Percentiles rank a stretch among this genome's conserved stretches.
phyloP scores from a whole-genome alignment of 208 protist genomes.

The Phytomonas sp. region DNA sequence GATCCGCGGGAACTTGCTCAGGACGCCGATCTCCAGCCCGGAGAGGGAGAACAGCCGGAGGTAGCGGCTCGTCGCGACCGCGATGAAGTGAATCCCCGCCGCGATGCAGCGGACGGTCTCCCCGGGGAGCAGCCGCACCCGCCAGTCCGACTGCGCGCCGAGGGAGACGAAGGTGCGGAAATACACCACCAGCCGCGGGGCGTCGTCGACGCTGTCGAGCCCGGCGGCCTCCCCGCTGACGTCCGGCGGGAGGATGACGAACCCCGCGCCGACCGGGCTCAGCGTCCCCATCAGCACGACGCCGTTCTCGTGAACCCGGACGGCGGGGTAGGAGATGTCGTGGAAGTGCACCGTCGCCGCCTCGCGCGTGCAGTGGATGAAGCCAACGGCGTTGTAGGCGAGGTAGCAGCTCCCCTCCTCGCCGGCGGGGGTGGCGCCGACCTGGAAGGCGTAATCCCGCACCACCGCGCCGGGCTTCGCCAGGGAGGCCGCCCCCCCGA shows the following conservation, averaged over 20 bases:
- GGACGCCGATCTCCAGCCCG: slow-evolving; percentile 70
- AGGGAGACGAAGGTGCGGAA: slow-evolving; percentile 71
- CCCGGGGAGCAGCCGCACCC: slow-evolving; percentile 41
- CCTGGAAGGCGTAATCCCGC: slow-evolving; percentile 74
- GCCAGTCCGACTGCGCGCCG: slow-evolving; percentile 78
- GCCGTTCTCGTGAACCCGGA: slow-evolving; percentile 50
- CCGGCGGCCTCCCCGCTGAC: neutral
- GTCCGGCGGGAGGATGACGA: slow-evolving; percentile 37
- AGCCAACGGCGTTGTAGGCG: slow-evolving; percentile 81
- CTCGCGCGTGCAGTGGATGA: slow-evolving; percentile 52
- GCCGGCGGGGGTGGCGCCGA: slow-evolving; percentile 60
- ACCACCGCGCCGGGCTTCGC: neutral
- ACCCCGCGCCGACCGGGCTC: slow-evolving; percentile 64
- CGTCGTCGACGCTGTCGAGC: slow-evolving; percentile 22
- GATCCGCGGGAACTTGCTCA: slow-evolving; percentile 71
- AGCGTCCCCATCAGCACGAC: slow-evolving; percentile 67
- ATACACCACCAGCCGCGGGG: slow-evolving; percentile 47
- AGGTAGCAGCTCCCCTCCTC: slow-evolving; percentile 73
- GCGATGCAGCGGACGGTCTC: slow-evolving; percentile 79
- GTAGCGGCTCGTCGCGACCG: slow-evolving; percentile 70
- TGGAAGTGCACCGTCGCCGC: slow-evolving; percentile 75
- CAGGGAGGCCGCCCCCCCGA: neutral
- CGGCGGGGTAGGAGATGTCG: slow-evolving; percentile 59
- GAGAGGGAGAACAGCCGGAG: slow-evolving; percentile 78
- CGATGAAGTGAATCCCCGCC: slow-evolving; percentile 57